phyloP scores from a whole-genome alignment of 2,329 filamentous ascomycete species.

The Knufia petricola region DNA sequence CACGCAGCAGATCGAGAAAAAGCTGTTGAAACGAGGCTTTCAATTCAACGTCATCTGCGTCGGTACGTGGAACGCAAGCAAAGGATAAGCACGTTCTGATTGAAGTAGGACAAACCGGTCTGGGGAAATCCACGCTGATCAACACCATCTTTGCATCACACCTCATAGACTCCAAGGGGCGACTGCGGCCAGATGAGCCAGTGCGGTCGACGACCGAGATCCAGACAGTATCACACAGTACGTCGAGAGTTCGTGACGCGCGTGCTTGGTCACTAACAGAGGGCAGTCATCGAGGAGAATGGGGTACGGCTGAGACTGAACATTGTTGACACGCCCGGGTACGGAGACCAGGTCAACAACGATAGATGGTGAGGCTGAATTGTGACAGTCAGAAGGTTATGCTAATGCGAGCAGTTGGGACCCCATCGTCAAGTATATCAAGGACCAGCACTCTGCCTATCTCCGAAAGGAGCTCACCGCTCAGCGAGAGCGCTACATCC shows the following conservation, averaged over 20 bases:
- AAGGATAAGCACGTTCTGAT: neutral
- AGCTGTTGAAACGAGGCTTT: constrained; percentile 98
- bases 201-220: constrained; percentile 96
- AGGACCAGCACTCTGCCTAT: constrained; percentile 99
- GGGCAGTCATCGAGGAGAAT: constrained; percentile 86
- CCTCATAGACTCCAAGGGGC: constrained; percentile 97
- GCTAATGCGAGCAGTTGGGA: constrained; percentile 59
- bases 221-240: constrained; percentile 85
- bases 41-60: constrained; percentile 99
- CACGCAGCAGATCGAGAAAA: constrained; percentile 98
- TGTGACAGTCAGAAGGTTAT: neutral
- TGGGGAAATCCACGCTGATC: constrained; percentile 97
- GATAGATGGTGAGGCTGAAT: constrained; percentile 62
- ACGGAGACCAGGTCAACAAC: constrained; percentile 98
- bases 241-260: constrained; percentile 18
- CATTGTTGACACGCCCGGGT: constrained; percentile 97
- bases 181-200: constrained; percentile 81
- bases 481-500: constrained; percentile 97
- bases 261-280: constrained; percentile 19
- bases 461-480: constrained; percentile 98
- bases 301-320: constrained; percentile 93
- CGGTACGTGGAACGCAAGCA: constrained; percentile 55
- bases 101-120: constrained; percentile 77
- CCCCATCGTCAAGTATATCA: constrained; percentile 99
- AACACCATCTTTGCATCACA: constrained; percentile 99